Percentiles rank a stretch among this genome's conserved stretches.
Evolutionary conservation across 2,329 filamentous ascomycete genomes (phyloP).

Genomic region (Calonectria hongkongensis): DNA sequence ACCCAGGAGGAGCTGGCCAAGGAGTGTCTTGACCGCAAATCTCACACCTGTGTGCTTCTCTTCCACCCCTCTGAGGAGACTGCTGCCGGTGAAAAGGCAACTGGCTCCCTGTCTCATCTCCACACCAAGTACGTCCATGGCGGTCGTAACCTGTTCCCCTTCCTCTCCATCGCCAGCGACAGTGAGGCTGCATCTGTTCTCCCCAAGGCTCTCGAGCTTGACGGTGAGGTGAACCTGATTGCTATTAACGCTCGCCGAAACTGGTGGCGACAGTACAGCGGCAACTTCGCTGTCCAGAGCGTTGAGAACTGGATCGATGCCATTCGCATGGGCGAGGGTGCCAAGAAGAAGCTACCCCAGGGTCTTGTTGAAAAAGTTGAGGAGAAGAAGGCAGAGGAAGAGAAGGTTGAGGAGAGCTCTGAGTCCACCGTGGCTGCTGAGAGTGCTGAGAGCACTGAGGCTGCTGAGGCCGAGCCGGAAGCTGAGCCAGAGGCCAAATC

Average conservation of each 20-base stretch:
- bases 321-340: slow-evolving; percentile 91
- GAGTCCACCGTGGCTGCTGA: slow-evolving; percentile 58
- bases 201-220: slow-evolving; percentile 73
- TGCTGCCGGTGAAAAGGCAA: slow-evolving; percentile 72
- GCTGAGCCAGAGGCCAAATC: background rate
- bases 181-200: slow-evolving; percentile 65
- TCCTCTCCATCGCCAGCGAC: slow-evolving; percentile 82
- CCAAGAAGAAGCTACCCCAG: slow-evolving; percentile 84
- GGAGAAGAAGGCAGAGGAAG: slow-evolving; percentile 45
- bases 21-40: slow-evolving; percentile 84
- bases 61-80: slow-evolving; percentile 76
- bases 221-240: slow-evolving; percentile 80
- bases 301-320: slow-evolving; percentile 92
- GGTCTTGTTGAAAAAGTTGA: slow-evolving; percentile 66
- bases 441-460: slow-evolving; percentile 36
- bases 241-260: slow-evolving; percentile 89
- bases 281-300: slow-evolving; percentile 74
- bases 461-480: background rate
- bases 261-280: slow-evolving; percentile 88
- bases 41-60: slow-evolving; percentile 88
- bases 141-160: slow-evolving; percentile 84
- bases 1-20: slow-evolving; percentile 78
- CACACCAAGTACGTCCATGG: slow-evolving; percentile 83
- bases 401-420: slow-evolving; percentile 51
- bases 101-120: slow-evolving; percentile 81